These are phyloP conservation scores for Alternaria dauci DNA, from an alignment of 2,329 filamentous ascomycete species.

Conservation along the genomic window DNA sequence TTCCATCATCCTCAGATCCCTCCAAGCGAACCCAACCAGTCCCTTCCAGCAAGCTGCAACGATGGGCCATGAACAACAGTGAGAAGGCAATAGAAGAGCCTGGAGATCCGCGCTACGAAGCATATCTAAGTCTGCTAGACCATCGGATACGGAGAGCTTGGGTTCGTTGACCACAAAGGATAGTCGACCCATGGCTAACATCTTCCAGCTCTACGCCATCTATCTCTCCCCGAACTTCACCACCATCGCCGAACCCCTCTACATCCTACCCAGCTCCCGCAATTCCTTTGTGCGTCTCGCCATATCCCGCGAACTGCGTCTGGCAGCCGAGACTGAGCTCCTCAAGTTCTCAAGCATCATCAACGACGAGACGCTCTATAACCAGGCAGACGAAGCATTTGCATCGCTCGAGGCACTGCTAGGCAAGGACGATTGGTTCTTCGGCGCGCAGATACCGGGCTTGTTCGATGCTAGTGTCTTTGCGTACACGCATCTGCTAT, in stretches of 20 bases:
- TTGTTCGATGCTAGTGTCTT: constrained; percentile 91
- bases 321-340: constrained; percentile 78
- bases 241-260: constrained; percentile 73
- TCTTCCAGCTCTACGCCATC: constrained; percentile 72
- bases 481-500: constrained; percentile 83
- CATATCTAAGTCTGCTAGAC: constrained; percentile 81
- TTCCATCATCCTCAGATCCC: constrained; percentile 58
- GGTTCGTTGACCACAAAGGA: constrained; percentile 58
- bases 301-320: constrained; percentile 71
- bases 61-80: constrained; percentile 67
- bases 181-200: not conserved
- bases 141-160: constrained; percentile 83
- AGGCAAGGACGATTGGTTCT: constrained; percentile 68
- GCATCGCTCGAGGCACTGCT: constrained; percentile 68
- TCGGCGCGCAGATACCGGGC: constrained; percentile 65
- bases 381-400: constrained; percentile 69
- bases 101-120: constrained; percentile 68
- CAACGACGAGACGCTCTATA: constrained; percentile 65
- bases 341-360: constrained; percentile 68
- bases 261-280: constrained; percentile 70
- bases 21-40: constrained; percentile 57
- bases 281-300: constrained; percentile 69
- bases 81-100: constrained; percentile 53
- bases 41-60: constrained; percentile 71
- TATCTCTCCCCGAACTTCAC: constrained; percentile 78